Evolutionary conservation across 257 asterid genomes (phyloP).

Genomic region (Anisodus tanguticus): DNA sequence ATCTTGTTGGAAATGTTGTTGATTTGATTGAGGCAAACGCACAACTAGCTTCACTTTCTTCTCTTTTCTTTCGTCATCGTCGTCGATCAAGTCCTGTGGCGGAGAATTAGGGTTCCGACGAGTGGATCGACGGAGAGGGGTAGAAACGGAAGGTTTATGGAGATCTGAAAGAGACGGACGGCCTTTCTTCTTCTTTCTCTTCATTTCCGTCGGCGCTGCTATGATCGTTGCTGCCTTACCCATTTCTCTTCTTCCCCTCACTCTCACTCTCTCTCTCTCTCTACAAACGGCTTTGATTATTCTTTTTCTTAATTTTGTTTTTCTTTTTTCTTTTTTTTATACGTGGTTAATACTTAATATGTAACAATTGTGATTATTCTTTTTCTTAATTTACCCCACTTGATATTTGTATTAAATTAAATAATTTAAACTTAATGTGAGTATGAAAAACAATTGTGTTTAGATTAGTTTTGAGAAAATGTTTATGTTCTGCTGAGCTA

Average conservation of each 20-base stretch:
- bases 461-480: too few species aligned
- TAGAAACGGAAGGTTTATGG: slow-evolving; percentile 39
- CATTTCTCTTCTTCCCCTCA: slow-evolving; percentile 36
- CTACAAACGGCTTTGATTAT: neutral
- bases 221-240: slow-evolving; percentile 61
- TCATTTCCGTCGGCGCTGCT: slow-evolving; percentile 50
- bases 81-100: slow-evolving; percentile 56
- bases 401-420: too few species aligned
- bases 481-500: too few species aligned
- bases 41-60: slow-evolving; percentile 91
- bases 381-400: too few species aligned
- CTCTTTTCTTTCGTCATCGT: slow-evolving; percentile 85
- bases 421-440: too few species aligned
- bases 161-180: slow-evolving; percentile 62
- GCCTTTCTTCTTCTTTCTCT: slow-evolving; percentile 86
- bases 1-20: slow-evolving; percentile 21
- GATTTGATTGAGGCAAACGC: slow-evolving; percentile 67
- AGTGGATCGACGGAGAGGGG: slow-evolving; percentile 58
- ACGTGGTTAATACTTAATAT: neutral
- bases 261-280: neutral
- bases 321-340: neutral
- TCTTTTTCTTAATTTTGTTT: slow-evolving; percentile 24
- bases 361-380: too few species aligned
- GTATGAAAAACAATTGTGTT: too few species aligned
- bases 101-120: slow-evolving; percentile 62